phyloP scores from a whole-genome alignment of 257 asterid genomes.

The Lavandula angustifolia region DNA sequence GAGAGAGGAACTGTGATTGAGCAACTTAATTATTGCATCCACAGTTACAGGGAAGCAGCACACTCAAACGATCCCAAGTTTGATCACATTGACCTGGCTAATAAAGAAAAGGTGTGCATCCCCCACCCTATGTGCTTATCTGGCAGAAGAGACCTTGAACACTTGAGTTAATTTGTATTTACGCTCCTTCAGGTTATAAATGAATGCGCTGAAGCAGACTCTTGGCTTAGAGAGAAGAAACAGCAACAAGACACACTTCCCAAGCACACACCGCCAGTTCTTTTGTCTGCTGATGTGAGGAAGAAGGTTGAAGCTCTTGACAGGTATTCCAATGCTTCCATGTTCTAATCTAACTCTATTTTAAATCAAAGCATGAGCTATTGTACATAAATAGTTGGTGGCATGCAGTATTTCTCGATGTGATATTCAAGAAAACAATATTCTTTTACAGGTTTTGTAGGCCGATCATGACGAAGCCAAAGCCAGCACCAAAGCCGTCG shows the following conservation, averaged over 20 bases:
- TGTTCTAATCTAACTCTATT: too few species aligned
- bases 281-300: constrained; percentile 66
- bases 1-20: constrained; percentile 79
- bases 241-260: constrained; percentile 86
- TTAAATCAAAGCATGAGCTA: too few species aligned
- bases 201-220: constrained; percentile 88
- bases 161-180: too few species aligned
- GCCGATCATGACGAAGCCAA: constrained; percentile 86
- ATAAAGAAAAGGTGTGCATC: constrained; percentile 69
- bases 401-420: neutral
- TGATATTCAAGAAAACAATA: too few species aligned
- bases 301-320: constrained; percentile 84
- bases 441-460: constrained; percentile 59
- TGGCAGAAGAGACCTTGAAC: too few species aligned
- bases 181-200: constrained; percentile 55
- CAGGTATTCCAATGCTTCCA: constrained; percentile 42
- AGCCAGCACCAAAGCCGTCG: constrained; percentile 74
- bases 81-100: constrained; percentile 82
- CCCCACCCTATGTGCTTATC: neutral
- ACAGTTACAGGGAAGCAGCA: constrained; percentile 87
- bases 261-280: constrained; percentile 65
- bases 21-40: constrained; percentile 59
- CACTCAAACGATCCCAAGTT: constrained; percentile 68
- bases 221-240: constrained; percentile 80
- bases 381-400: neutral